Conservation (phyloP, 1,139 yeast genomes). For the Saccharomycopsis crataegensis region DNA sequence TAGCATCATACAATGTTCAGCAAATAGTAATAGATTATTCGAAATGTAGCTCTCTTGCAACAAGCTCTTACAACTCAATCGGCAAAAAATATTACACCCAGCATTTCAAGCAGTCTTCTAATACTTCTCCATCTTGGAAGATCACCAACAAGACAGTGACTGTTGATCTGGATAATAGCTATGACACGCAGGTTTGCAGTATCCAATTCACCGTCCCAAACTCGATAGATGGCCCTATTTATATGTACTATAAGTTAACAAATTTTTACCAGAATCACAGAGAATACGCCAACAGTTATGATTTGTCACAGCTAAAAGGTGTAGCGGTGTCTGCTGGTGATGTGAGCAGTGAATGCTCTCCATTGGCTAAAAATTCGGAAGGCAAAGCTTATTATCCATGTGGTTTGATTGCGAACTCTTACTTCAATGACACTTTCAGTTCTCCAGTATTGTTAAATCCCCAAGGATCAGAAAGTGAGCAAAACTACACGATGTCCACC, state of each 20-base stretch:
- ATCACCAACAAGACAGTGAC: slow-evolving; percentile 32
- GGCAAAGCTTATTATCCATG: slow-evolving; percentile 63
- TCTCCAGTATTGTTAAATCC: slow-evolving; percentile 37
- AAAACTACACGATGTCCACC: slow-evolving; percentile 43
- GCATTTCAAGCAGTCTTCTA: slow-evolving; percentile 44
- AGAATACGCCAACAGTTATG: slow-evolving; percentile 66
- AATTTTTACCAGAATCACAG: slow-evolving; percentile 75
- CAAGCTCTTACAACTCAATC: slow-evolving; percentile 33
- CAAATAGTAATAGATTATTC: slow-evolving; percentile 53
- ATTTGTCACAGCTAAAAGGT: slow-evolving; percentile 58
- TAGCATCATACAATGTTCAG: slow-evolving; percentile 54
- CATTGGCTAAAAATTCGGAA: slow-evolving; percentile 40
- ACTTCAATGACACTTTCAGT: slow-evolving; percentile 64
- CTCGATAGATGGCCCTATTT: slow-evolving; percentile 53
- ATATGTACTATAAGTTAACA: slow-evolving; percentile 60
- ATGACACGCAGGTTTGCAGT: slow-evolving; percentile 36
- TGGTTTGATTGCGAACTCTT: slow-evolving; percentile 70
- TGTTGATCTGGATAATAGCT: slow-evolving; percentile 29
- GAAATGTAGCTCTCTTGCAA: slow-evolving; percentile 41
- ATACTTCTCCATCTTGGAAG: slow-evolving; percentile 49
- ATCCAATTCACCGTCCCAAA: slow-evolving; percentile 54
- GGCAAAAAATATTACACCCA: slow-evolving; percentile 45
- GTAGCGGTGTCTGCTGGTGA: slow-evolving; percentile 42
- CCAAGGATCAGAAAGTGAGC: slow-evolving; percentile 36
- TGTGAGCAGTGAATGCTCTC: slow-evolving; percentile 50